phyloP scores from a whole-genome alignment of 805 yeast species.

The Nakazawaea holstii region DNA sequence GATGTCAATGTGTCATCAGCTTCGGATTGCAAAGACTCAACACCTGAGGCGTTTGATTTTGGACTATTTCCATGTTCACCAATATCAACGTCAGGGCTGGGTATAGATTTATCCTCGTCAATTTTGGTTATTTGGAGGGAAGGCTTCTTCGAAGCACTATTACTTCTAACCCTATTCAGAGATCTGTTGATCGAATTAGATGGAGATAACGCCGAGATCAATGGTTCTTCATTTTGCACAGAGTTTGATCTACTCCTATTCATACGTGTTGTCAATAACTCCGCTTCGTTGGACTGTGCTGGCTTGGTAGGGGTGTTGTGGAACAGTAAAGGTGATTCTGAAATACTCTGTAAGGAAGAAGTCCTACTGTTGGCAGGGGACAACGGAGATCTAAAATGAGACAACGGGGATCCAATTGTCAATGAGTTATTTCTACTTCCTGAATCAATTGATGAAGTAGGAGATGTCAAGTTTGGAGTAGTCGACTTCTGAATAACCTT shows the following conservation, averaged over 20 bases:
- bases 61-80: too few species aligned
- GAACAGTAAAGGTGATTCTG: constrained; percentile 15
- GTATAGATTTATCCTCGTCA: constrained; percentile 8
- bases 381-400: background rate
- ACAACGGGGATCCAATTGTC: background rate
- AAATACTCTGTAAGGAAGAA: constrained; percentile 18
- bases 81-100: too few species aligned
- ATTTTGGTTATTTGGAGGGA: constrained; percentile 16
- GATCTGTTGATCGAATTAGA: constrained; percentile 12
- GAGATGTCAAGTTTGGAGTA: constrained; percentile 9
- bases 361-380: constrained; percentile 15
- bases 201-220: constrained; percentile 5
- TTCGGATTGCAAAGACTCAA: constrained; percentile 1
- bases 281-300: constrained; percentile 8
- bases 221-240: constrained; percentile 12
- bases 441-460: constrained; percentile 1
- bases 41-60: too few species aligned
- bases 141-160: constrained; percentile 20
- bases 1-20: constrained; percentile 14
- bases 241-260: constrained; percentile 24
- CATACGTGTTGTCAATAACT: constrained; percentile 15
- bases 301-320: background rate
- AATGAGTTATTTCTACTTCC: constrained; percentile 3
- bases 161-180: constrained; percentile 19
- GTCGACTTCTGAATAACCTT: constrained; percentile 15